Base-by-base conservation (phyloP, 345 rosid genomes). In the Anastatica hierochuntica region DNA sequence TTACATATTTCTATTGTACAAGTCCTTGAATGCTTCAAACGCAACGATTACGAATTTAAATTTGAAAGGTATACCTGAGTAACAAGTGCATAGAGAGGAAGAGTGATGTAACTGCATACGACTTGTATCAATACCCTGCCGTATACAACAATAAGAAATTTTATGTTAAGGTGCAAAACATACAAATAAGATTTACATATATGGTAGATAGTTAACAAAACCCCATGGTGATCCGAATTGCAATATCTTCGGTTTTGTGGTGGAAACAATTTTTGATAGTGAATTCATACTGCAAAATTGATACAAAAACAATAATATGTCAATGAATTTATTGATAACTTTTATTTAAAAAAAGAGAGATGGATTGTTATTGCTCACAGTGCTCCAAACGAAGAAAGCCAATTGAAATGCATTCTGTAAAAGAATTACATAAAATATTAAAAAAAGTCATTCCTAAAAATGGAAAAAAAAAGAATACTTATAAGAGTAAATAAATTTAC, bases 41-140 rank as follows among this genome's bases (percentile, higher is more conserved):
- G n/a, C n/a, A n/a, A n/a, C n/a, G n/a, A n/a, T n/a, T n/a, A n/a
- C 3, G 54, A 63, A 20, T 14, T 38, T 14, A 27, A 27, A 4
- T 47, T 6, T 38, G 0, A 1, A 0, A 14, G 18, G 11, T 54
- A 4, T 53, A 88, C 97, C 84, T 88, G 98, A 8, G 96, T 92
- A 40, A 92, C 98, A 18, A 92, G 62, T 23, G 98, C 98, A 56
- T 92, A 88, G 12, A 92, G 84, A 45, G 98, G 97, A 55, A 92
- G 79, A 14, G 95, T 88, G 64, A 92, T 85, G 43, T 92, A 92
- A 58, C 98, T 92, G 80, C 98, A 92, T 16, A 88, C 27, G 39
- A 92, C 60, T 65, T 88, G 97, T 62, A 79, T 76, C 33, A 81
- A 4, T 36, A 85, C 75, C 86, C 97, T 92, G 83, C 5, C 16